Percentiles rank a stretch among this genome's conserved stretches.
phyloP scores from a whole-genome alignment of 2,329 filamentous ascomycete genomes.

The Penicillium sp. region DNA sequence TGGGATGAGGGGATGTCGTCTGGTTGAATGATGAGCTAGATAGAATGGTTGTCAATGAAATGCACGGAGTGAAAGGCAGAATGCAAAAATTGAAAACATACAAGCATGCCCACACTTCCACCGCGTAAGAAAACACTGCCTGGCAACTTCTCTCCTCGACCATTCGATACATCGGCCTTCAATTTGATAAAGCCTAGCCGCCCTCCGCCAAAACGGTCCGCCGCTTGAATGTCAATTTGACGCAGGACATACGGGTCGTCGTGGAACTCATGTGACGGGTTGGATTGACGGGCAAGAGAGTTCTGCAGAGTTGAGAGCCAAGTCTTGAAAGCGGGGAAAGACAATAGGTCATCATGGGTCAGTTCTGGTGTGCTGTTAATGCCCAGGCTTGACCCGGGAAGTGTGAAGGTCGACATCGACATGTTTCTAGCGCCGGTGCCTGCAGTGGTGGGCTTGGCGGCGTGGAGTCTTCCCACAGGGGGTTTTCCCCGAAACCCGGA shows the following conservation, averaged over 20 bases:
- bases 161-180: conserved; percentile 56
- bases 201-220: conserved; percentile 54
- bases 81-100: conserved; percentile 26
- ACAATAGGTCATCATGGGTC: conserved; percentile 46
- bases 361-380: conserved; percentile 49
- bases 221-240: conserved; percentile 55
- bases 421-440: background rate
- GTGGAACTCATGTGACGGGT: conserved; percentile 54
- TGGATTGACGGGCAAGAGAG: conserved; percentile 51
- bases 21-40: conserved; percentile 57
- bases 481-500: background rate
- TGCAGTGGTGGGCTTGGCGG: background rate
- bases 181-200: conserved; percentile 60
- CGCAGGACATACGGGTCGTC: conserved; percentile 53
- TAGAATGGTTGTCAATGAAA: background rate
- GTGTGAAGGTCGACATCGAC: conserved; percentile 47
- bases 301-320: conserved; percentile 56
- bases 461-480: background rate
- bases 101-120: conserved; percentile 60
- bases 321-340: conserved; percentile 56
- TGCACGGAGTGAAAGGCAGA: background rate
- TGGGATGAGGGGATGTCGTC: conserved; percentile 46
- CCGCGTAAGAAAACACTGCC: conserved; percentile 61
- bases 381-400: conserved; percentile 37
- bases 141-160: conserved; percentile 53